Conservation (phyloP, 2,329 filamentous ascomycete genomes). For the Ceratocystis huliohia region DNA sequence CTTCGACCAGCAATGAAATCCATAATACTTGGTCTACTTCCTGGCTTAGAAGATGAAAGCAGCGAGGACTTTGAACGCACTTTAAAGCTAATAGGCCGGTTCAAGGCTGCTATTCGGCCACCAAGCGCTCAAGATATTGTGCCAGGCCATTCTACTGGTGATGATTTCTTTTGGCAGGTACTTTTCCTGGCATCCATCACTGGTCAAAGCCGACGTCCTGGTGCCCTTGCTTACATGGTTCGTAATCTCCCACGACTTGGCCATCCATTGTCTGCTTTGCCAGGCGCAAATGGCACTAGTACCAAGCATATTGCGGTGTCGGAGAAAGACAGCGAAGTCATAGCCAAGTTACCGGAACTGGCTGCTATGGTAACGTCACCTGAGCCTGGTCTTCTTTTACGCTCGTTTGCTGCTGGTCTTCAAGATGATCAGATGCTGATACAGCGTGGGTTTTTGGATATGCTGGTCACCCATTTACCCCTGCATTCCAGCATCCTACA, state of each 20-base stretch:
- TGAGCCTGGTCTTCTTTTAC: slow-evolving; percentile 78
- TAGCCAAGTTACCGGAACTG: slow-evolving; percentile 26
- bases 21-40: slow-evolving; percentile 75
- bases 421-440: slow-evolving; percentile 79
- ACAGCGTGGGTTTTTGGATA: slow-evolving; percentile 83
- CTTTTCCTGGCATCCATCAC: slow-evolving; percentile 91
- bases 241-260: slow-evolving; percentile 62
- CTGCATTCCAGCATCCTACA: slow-evolving; percentile 73
- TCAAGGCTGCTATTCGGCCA: slow-evolving; percentile 56
- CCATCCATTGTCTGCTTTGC: slow-evolving; percentile 28
- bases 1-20: slow-evolving; percentile 83
- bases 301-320: slow-evolving; percentile 27
- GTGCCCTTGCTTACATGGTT: slow-evolving; percentile 74
- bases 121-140: slow-evolving; percentile 33
- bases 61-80: slow-evolving; percentile 94
- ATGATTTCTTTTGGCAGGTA: slow-evolving; percentile 96
- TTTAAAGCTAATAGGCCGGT: slow-evolving; percentile 60
- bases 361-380: slow-evolving; percentile 64
- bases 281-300: slow-evolving; percentile 28
- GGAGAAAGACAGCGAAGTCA: slow-evolving; percentile 29
- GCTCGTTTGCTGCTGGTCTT: slow-evolving; percentile 84
- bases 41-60: slow-evolving; percentile 87
- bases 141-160: slow-evolving; percentile 45
- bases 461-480: slow-evolving; percentile 81
- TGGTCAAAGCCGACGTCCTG: slow-evolving; percentile 68